A percentile compares a stretch with the other conserved stretches of the same genome.
Evolutionary conservation across 805 yeast species (phyloP).

Genomic region (Lipomyces orientalis): DNA sequence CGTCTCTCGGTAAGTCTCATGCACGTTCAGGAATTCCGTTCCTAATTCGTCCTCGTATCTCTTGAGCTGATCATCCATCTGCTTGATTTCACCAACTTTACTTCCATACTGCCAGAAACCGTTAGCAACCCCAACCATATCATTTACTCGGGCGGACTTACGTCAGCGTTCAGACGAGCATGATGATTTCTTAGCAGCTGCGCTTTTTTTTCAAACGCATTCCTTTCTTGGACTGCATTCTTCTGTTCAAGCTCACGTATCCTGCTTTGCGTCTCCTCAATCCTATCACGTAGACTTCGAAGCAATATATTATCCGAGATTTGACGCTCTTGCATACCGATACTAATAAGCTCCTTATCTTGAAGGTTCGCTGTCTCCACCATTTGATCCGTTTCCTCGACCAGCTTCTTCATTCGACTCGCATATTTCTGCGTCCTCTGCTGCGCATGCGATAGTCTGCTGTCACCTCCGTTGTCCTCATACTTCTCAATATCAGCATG

Average conservation of each 20-base stretch:
- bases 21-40: slow-evolving; percentile 74
- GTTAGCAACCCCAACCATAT: slow-evolving; percentile 25
- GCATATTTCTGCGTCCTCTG: slow-evolving; percentile 36
- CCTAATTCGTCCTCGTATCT: slow-evolving; percentile 62
- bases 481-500: slow-evolving; percentile 43
- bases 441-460: not conserved
- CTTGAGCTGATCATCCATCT: slow-evolving; percentile 72
- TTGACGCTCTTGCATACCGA: slow-evolving; percentile 57
- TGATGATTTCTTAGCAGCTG: slow-evolving; percentile 55
- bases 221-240: slow-evolving; percentile 65
- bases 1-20: slow-evolving; percentile 66
- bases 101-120: slow-evolving; percentile 60
- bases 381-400: slow-evolving; percentile 39
- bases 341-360: slow-evolving; percentile 44
- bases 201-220: slow-evolving; percentile 65
- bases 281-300: slow-evolving; percentile 52
- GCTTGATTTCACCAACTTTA: slow-evolving; percentile 83
- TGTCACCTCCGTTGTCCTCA: slow-evolving; percentile 31
- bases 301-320: slow-evolving; percentile 69
- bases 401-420: slow-evolving; percentile 36
- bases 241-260: slow-evolving; percentile 56
- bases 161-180: slow-evolving; percentile 60
- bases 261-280: slow-evolving; percentile 48
- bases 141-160: slow-evolving; percentile 14
- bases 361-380: slow-evolving; percentile 37